Evolutionary conservation across 768 basidiomycete genomes (phyloP).

Genomic region (Podaxis pistillaris): DNA sequence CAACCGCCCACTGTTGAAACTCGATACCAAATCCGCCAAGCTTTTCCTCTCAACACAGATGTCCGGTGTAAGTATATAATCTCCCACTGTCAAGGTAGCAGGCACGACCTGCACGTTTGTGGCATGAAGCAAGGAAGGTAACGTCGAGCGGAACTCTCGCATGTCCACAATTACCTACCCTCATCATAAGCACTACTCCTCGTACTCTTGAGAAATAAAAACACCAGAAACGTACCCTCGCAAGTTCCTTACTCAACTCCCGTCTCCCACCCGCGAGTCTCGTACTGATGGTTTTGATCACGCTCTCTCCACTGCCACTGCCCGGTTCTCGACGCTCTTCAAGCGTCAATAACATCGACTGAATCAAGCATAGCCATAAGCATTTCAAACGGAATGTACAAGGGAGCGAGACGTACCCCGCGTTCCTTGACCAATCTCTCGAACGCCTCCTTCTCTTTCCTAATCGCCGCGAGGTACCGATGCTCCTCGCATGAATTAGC

Average conservation of each 20-base stretch:
- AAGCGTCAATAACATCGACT: constrained; percentile 92
- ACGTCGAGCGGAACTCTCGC: constrained; percentile 91
- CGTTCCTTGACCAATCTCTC: constrained; percentile 90
- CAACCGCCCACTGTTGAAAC: constrained; percentile 93
- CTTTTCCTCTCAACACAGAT: constrained; percentile 98
- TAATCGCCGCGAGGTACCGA: constrained; percentile 84
- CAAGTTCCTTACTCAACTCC: constrained; percentile 61
- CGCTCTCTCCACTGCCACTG: constrained; percentile 45
- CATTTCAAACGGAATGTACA: neutral
- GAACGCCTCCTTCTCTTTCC: constrained; percentile 93
- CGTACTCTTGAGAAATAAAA: neutral
- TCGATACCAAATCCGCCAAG: constrained; percentile 85
- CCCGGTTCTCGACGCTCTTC: constrained; percentile 49
- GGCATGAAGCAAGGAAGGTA: constrained; percentile 89
- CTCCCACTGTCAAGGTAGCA: constrained; percentile 90
- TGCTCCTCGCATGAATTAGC: constrained; percentile 92
- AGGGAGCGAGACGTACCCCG: constrained; percentile 53
- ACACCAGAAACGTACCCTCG: constrained; percentile 41
- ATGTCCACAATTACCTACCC: constrained; percentile 91
- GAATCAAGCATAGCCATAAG: neutral
- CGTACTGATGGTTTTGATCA: constrained; percentile 80
- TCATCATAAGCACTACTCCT: neutral
- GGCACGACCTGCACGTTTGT: constrained; percentile 80
- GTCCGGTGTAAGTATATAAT: constrained; percentile 93
- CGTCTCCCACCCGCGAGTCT: constrained; percentile 85